phyloP scores from a whole-genome alignment of 306 rosid genomes.

The Prunus mume region DNA sequence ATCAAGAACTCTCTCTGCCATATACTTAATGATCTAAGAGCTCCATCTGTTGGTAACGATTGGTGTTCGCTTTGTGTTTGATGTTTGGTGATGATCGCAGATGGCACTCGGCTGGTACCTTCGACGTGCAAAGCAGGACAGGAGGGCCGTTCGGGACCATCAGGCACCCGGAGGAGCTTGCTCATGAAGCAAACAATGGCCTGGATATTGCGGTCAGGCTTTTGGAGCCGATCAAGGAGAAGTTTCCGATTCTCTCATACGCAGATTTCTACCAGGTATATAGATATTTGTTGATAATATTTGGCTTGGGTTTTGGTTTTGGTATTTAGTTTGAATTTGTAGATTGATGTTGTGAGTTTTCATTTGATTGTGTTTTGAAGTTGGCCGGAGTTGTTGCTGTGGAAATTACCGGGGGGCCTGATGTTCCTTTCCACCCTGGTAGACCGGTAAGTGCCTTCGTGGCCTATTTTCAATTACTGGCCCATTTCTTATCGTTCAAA shows the following conservation, averaged over 20 bases:
- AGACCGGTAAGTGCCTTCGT: constrained; percentile 36
- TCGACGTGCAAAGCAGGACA: constrained; percentile 41
- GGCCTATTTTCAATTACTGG: neutral
- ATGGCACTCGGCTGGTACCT: constrained; percentile 75
- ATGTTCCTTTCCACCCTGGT: constrained; percentile 59
- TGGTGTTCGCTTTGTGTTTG: neutral
- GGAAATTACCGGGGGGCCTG: constrained; percentile 70
- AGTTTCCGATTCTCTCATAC: constrained; percentile 46
- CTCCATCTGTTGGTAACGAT: neutral
- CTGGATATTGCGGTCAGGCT: constrained; percentile 54
- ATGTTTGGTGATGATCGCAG: constrained; percentile 17
- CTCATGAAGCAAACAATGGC: constrained; percentile 59
- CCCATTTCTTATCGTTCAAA: too few relatives aligned
- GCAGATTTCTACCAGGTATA: constrained; percentile 59
- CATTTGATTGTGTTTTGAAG: constrained; percentile 21
- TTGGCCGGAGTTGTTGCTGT: constrained; percentile 65
- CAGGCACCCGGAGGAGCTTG: constrained; percentile 48
- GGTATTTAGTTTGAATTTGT: neutral
- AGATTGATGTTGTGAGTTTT: neutral
- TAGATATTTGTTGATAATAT: neutral
- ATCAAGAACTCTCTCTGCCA: neutral
- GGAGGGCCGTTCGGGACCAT: constrained; percentile 66
- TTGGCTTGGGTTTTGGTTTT: neutral
- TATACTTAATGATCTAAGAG: neutral
- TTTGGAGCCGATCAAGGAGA: constrained; percentile 52